Base-by-base conservation (phyloP, 1,284 basidiomycete genomes). In the Phaffia rhodozyma region DNA sequence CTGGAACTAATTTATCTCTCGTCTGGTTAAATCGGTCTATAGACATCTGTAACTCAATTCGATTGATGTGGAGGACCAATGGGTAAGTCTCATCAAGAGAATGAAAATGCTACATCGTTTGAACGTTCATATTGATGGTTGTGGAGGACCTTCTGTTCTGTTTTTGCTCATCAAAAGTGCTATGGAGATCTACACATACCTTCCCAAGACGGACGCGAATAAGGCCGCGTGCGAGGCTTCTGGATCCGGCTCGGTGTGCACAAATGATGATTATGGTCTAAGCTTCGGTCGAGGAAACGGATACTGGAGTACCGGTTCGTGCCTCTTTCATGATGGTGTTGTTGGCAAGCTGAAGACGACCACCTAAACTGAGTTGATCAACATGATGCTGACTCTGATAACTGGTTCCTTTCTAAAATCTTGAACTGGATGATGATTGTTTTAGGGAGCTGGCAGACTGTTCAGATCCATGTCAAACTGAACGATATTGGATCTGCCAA, bases 251-350 rank as follows among this genome's bases (percentile, higher is more conserved):
- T 49, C 85, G 0, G 79, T 82, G 18, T 89, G 87, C 72, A 80
- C 85, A 65, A 70, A 79, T 0, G 74, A 47, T 9, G 51, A 72
- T 1, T 88, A 87, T 68, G 86, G 87, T 1, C 76, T 87, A 53
- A 85, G 84, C 2, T 77, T 91, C 66, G 86, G 84, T 6, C 81
- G 89, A 16, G 87, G 87, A 0, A 78, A 85, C 0, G 91, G 88
- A 79, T 72, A 69, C 2, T 91, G 83, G 75, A 75, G 78, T 11
- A 71, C 73, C 3, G 84, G 82, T 11, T 81, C 83, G 70, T 43
- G 38, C 2, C 4, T 43, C 2, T 16, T 16, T 43, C 13, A 11
- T 43, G 9, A 4, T 34, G 32, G 32, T 5, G 32, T n/a, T n/a
- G n/a, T n/a, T n/a, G n/a, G n/a, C n/a, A 34, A 9, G 9, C 4